Evolutionary conservation across 345 rosid species (phyloP).

Genomic region (Eucalyptus sp.): DNA sequence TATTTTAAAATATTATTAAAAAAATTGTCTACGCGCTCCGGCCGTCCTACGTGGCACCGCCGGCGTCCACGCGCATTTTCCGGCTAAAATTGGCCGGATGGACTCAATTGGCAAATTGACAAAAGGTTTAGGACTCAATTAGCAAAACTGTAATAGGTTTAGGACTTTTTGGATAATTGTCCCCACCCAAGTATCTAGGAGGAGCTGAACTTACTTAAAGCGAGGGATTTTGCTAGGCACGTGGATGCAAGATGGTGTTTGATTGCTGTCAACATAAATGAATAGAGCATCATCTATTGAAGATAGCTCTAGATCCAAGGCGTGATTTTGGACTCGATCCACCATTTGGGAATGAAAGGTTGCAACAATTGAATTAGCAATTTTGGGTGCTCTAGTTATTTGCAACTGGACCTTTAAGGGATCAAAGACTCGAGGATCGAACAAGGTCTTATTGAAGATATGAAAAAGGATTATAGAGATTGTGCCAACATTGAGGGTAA

Average conservation of each 20-base stretch:
- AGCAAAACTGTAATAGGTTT: no score
- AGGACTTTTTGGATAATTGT: no score
- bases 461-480: neutral
- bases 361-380: neutral
- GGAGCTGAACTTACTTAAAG: neutral
- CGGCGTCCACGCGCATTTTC: no score
- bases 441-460: neutral
- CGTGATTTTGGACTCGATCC: neutral
- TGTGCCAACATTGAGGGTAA: neutral
- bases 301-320: neutral
- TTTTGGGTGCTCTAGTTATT: neutral
- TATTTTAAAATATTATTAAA: no score
- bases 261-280: fast-evolving
- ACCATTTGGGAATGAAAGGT: neutral
- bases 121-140: no score
- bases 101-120: no score
- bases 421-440: neutral
- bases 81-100: no score
- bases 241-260: neutral
- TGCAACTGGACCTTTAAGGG: neutral
- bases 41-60: no score
- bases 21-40: no score
- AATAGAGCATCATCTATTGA: neutral
- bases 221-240: neutral
- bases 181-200: neutral